Conservation (phyloP, 2,329 filamentous ascomycete genomes). For the Pyrenophora graminea region DNA sequence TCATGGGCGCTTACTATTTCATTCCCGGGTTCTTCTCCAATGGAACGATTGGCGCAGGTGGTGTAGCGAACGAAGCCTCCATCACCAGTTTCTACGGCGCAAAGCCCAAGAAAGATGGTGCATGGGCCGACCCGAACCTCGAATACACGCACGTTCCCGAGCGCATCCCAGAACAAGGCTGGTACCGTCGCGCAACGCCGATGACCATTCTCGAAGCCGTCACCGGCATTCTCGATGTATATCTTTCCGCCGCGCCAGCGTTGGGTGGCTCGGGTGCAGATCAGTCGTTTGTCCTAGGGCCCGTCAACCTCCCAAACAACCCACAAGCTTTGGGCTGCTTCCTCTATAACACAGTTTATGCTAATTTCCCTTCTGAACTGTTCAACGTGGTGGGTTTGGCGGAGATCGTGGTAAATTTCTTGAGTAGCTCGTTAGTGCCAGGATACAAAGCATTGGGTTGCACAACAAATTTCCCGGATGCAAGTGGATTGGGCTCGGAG, state of each 20-base stretch:
- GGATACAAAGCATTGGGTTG: slow-evolving; percentile 23
- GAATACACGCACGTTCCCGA: slow-evolving; percentile 27
- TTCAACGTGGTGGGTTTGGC: slow-evolving; percentile 17
- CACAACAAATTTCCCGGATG: slow-evolving; percentile 17
- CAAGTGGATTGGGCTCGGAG: slow-evolving; percentile 1
- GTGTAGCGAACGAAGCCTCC: slow-evolving; percentile 27
- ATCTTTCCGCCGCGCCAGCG: slow-evolving; percentile 18
- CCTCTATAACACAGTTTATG: slow-evolving; percentile 25
- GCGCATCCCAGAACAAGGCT: slow-evolving; percentile 24
- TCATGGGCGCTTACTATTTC: slow-evolving; percentile 30
- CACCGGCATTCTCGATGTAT: slow-evolving; percentile 25
- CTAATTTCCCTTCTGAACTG: slow-evolving; percentile 23
- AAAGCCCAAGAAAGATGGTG: slow-evolving; percentile 10
- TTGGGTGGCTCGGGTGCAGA: slow-evolving; percentile 23
- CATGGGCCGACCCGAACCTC: slow-evolving; percentile 17
- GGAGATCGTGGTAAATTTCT: slow-evolving; percentile 11
- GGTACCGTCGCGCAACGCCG: slow-evolving; percentile 27
- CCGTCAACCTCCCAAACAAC: slow-evolving; percentile 16
- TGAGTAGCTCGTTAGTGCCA: slow-evolving; percentile 15
- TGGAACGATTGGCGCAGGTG: slow-evolving; percentile 27
- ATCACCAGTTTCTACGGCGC: slow-evolving; percentile 32
- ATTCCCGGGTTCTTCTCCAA: slow-evolving; percentile 29
- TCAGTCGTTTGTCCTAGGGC: slow-evolving; percentile 19
- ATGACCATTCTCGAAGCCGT: slow-evolving; percentile 25
- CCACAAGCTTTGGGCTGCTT: slow-evolving; percentile 23